Conservation (phyloP, 106 monocot genomes). For the Iris macrosiphon region DNA sequence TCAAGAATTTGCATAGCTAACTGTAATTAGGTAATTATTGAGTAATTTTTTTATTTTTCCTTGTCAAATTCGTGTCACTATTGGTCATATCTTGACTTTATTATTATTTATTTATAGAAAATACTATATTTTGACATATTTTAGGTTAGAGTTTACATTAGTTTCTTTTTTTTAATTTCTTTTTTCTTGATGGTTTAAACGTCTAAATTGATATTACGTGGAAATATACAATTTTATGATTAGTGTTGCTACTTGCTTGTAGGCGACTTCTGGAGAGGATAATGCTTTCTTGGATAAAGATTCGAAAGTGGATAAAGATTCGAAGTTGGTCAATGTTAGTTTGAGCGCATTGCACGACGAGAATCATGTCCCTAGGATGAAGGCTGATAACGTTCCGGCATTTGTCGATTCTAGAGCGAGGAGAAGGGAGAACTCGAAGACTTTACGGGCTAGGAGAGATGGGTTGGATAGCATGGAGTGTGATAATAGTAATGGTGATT, state of each 20-base stretch:
- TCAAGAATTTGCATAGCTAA: not conserved
- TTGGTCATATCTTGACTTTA: not conserved
- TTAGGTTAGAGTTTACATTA: not conserved
- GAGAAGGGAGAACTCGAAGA: constrained; percentile 4
- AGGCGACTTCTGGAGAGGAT: constrained; percentile 8
- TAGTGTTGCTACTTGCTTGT: not conserved
- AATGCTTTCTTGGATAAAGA: constrained; percentile 2
- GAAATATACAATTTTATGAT: not conserved
- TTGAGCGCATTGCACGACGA: constrained; percentile 1
- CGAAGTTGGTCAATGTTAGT: not conserved
- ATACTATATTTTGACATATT: not conserved
- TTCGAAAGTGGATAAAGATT: not conserved
- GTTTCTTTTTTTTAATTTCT: not conserved
- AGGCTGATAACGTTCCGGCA: constrained; percentile 1
- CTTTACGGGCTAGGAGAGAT: not conserved
- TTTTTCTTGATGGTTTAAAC: not conserved
- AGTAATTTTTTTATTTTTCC: not conserved
- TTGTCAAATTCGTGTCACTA: not conserved
- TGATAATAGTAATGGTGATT: constrained; percentile 3
- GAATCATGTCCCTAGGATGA: constrained; percentile 5
- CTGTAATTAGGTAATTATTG: not conserved
- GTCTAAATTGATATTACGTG: not conserved
- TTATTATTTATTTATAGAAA: not conserved
- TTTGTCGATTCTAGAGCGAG: not conserved
- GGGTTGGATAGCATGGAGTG: constrained; percentile 11